A percentile compares a stretch with the other conserved stretches of the same genome.
Conservation (phyloP, 75 land plant species). For the Picea glauca region DNA sequence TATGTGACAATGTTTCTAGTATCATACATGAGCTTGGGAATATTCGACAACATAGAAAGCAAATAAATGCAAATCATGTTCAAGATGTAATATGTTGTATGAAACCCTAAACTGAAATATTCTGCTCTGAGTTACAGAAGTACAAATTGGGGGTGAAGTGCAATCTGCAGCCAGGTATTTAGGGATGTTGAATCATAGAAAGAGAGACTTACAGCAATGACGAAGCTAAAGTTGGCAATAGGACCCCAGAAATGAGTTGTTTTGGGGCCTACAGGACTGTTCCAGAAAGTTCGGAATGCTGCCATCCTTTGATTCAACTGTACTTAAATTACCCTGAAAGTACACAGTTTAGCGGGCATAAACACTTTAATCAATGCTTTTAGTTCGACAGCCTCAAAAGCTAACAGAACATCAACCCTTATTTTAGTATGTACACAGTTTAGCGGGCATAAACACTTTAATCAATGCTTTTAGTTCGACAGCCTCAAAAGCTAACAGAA, state of each 20-base stretch:
- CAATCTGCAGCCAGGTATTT: not conserved
- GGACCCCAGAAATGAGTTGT: constrained; percentile 98
- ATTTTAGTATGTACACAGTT: not conserved
- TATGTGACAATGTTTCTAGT: not conserved
- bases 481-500: not conserved
- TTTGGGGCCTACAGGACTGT: constrained; percentile 94
- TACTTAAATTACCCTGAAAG: not conserved
- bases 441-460: not conserved
- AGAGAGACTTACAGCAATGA: constrained; percentile 55
- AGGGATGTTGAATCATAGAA: not conserved
- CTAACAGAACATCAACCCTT: not conserved
- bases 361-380: not conserved
- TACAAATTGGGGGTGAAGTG: not conserved
- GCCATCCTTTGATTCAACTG: constrained; percentile 12
- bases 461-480: not conserved
- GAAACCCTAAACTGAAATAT: not conserved
- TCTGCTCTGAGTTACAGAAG: not conserved
- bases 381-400: too few species aligned
- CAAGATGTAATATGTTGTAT: not conserved
- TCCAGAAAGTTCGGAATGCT: constrained; percentile 53
- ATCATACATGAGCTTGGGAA: not conserved
- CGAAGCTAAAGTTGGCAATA: constrained; percentile 91
- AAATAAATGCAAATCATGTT: not conserved
- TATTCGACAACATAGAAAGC: not conserved
- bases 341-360: not conserved